Conservation (phyloP, 2,329 filamentous ascomycete species). For the Scedosporium dehoogii region DNA sequence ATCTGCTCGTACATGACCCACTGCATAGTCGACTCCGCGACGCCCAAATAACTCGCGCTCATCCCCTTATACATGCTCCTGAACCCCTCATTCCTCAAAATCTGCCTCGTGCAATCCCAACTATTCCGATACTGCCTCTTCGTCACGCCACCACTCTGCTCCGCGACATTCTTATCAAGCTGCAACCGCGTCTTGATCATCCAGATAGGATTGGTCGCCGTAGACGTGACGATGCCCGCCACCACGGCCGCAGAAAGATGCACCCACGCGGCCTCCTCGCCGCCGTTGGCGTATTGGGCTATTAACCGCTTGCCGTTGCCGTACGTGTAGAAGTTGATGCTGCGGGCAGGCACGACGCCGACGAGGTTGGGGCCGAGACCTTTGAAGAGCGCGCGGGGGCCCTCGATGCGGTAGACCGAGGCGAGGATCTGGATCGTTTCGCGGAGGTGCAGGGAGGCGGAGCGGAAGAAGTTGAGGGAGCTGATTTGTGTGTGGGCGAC, state of each 20-base stretch:
- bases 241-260: constrained; percentile 67
- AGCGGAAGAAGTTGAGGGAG: constrained; percentile 54
- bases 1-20: constrained; percentile 93
- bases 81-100: constrained; percentile 70
- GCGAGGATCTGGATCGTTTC: constrained; percentile 82
- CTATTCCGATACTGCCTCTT: constrained; percentile 75
- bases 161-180: constrained; percentile 74
- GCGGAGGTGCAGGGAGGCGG: constrained; percentile 62
- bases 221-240: constrained; percentile 78
- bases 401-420: constrained; percentile 71
- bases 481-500: constrained; percentile 42
- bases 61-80: constrained; percentile 80
- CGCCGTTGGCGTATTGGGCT: constrained; percentile 62
- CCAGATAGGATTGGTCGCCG: constrained; percentile 94
- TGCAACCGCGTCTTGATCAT: constrained; percentile 89
- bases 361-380: constrained; percentile 84
- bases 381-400: constrained; percentile 83
- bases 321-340: constrained; percentile 91
- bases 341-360: constrained; percentile 78
- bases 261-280: constrained; percentile 61
- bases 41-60: constrained; percentile 83
- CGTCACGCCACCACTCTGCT: constrained; percentile 40
- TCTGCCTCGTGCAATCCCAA: constrained; percentile 76
- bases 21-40: constrained; percentile 81
- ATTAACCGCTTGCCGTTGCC: constrained; percentile 83